Conservation (phyloP, 495 filamentous ascomycete genomes). For the Diplogelasinospora grovesii region DNA sequence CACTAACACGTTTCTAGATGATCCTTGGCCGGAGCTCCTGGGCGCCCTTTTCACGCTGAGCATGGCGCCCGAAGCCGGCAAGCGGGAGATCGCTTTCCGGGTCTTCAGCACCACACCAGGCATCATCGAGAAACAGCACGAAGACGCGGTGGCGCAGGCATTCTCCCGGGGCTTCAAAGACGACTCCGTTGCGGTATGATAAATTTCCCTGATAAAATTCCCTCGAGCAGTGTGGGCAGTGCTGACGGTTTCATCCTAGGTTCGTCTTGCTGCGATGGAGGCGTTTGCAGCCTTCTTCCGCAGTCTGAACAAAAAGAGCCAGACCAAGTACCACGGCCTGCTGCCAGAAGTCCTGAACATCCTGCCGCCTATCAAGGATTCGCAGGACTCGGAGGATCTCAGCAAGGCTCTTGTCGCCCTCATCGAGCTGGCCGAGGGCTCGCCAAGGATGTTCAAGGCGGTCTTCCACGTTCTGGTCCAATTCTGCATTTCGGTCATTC, state of each 20-base stretch:
- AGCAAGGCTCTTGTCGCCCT: slow-evolving; percentile 81
- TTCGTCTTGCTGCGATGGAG: slow-evolving; percentile 89
- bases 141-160: slow-evolving; percentile 72
- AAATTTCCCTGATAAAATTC: background rate
- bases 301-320: slow-evolving; percentile 75
- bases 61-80: slow-evolving; percentile 68
- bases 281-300: slow-evolving; percentile 95
- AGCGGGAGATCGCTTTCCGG: slow-evolving; percentile 84
- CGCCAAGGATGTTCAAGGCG: slow-evolving; percentile 92
- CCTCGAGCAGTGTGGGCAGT: slow-evolving; percentile 1
- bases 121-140: slow-evolving; percentile 93
- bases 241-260: slow-evolving; percentile 37
- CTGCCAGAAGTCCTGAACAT: slow-evolving; percentile 88
- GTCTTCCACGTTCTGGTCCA: slow-evolving; percentile 85
- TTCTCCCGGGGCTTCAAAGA: slow-evolving; percentile 93
- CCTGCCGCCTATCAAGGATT: slow-evolving; percentile 84
- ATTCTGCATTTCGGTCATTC: slow-evolving; percentile 86
- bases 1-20: slow-evolving; percentile 47
- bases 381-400: slow-evolving; percentile 79
- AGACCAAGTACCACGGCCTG: slow-evolving; percentile 77
- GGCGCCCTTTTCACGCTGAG: slow-evolving; percentile 80
- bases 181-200: slow-evolving; percentile 64
- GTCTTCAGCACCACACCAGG: slow-evolving; percentile 93
- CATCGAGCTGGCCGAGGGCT: slow-evolving; percentile 87
- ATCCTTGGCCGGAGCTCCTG: slow-evolving; percentile 87